A percentile compares a stretch with the other conserved stretches of the same genome.
phyloP scores from a whole-genome alignment of 768 basidiomycete species.

The Mycena belliarum region DNA sequence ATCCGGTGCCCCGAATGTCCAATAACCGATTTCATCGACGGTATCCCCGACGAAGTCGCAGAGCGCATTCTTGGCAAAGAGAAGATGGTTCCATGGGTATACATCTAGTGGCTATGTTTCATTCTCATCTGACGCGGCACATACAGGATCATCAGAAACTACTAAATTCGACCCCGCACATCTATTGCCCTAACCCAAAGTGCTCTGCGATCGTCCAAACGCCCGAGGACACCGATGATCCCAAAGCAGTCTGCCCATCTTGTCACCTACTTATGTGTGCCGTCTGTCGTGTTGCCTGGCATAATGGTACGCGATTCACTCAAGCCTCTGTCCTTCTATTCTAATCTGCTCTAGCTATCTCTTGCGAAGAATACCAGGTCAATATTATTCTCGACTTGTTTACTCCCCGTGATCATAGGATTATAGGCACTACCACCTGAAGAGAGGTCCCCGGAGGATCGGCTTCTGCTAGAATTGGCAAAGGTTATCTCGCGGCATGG shows the following conservation, averaged over 20 bases:
- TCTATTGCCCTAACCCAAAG: conserved; percentile 40
- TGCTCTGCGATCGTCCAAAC: conserved; percentile 38
- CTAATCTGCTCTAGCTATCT: conserved; percentile 21
- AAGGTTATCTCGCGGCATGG: conserved; percentile 25
- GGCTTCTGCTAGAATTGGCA: conserved; percentile 32
- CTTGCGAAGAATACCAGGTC: conserved; percentile 35
- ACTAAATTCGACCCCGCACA: conserved; percentile 33
- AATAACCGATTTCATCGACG: conserved; percentile 31
- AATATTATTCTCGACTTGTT: neutral
- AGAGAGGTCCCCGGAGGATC: conserved; percentile 41
- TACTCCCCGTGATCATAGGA: conserved; percentile 1
- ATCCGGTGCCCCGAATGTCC: conserved; percentile 41
- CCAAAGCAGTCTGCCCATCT: conserved; percentile 35
- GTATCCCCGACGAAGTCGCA: conserved; percentile 38
- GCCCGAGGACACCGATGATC: conserved; percentile 34
- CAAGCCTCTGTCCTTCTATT: neutral
- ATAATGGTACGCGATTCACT: conserved; percentile 26
- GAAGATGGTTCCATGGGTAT: conserved; percentile 37
- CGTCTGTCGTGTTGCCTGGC: conserved; percentile 37
- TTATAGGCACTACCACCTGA: conserved; percentile 35
- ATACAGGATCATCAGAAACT: conserved; percentile 37
- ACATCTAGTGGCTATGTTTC: neutral
- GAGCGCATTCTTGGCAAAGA: conserved; percentile 32
- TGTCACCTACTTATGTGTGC: conserved; percentile 36
- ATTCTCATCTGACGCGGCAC: neutral